Percentiles rank a stretch among this genome's conserved stretches.
Conservation (phyloP, 805 yeast species). For the Metschnikowia chrysomelidarum region DNA sequence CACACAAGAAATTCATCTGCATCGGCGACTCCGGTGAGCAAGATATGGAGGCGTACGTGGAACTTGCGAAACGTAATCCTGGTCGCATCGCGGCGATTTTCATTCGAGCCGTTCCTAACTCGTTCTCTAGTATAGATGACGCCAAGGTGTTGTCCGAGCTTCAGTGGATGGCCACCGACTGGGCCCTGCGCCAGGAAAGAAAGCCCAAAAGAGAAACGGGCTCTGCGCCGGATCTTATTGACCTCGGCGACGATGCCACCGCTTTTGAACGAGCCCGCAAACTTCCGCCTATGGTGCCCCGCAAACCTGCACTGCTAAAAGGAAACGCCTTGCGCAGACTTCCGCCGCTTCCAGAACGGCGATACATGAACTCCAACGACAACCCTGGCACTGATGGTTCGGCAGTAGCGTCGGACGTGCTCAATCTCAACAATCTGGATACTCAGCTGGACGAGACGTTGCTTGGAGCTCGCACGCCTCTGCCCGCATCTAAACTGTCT, state of each 20-base stretch:
- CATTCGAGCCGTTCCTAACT: slow-evolving; percentile 71
- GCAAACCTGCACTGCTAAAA: slow-evolving; percentile 43
- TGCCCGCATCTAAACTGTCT: neutral
- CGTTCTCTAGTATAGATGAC: slow-evolving; percentile 59
- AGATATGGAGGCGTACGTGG: slow-evolving; percentile 87
- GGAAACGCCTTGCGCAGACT: slow-evolving; percentile 28
- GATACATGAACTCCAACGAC: slow-evolving; percentile 9
- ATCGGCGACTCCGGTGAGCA: slow-evolving; percentile 96
- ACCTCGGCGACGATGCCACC: slow-evolving; percentile 31
- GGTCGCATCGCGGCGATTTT: slow-evolving; percentile 68
- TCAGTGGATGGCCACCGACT: slow-evolving; percentile 22
- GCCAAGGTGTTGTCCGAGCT: slow-evolving; percentile 29
- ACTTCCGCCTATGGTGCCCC: slow-evolving; percentile 47
- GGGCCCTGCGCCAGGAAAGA: slow-evolving; percentile 12
- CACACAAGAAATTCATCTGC: slow-evolving; percentile 71
- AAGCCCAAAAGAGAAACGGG: slow-evolving; percentile 5
- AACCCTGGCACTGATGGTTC: no score
- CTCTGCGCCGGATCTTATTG: slow-evolving; percentile 31
- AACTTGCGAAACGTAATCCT: slow-evolving; percentile 62
- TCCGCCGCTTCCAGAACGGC: slow-evolving; percentile 36
- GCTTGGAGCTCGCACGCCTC: slow-evolving; percentile 2
- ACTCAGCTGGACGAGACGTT: neutral
- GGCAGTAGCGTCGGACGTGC: no score
- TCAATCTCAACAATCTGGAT: neutral
- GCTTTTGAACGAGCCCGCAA: slow-evolving; percentile 10